Evolutionary conservation across 169 alveolate species (phyloP).

Genomic region (Fabrea salina): DNA sequence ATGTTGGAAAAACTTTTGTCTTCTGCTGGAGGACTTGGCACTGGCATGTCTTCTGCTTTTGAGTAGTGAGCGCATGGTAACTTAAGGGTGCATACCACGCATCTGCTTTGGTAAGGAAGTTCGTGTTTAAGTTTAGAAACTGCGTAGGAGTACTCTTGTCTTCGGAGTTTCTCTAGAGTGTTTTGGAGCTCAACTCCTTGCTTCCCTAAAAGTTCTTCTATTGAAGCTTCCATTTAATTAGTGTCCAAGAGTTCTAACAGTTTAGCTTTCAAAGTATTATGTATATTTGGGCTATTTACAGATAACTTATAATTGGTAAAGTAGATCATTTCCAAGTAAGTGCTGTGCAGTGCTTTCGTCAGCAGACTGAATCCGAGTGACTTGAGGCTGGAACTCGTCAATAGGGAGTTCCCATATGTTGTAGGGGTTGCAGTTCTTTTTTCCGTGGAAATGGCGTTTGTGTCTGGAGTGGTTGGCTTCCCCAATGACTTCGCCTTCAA

Average conservation of each 20-base stretch:
- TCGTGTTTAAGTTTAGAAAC: background rate
- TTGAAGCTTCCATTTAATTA: background rate
- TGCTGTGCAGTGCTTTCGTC: no score
- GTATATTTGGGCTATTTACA: no score
- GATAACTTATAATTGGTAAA: no score
- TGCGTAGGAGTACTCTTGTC: background rate
- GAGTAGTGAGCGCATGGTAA: constrained; percentile 16
- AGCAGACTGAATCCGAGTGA: no score
- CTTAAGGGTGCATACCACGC: background rate
- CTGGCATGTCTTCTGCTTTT: background rate
- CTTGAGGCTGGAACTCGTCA: no score
- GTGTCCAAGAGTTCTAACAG: no score
- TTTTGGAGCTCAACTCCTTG: constrained; percentile 1
- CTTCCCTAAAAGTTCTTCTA: background rate
- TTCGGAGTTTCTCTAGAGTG: constrained; percentile 15
- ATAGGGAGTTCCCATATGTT: no score
- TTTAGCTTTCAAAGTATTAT: no score
- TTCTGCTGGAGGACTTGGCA: background rate
- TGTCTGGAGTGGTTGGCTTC: background rate
- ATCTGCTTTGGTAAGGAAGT: background rate
- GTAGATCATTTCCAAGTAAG: no score
- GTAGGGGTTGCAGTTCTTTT: no score
- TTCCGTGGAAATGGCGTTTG: no score
- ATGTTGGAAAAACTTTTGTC: background rate
- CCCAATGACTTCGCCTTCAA: background rate